These are phyloP conservation scores for Tubosaeta sp. DNA, from an alignment of 768 basidiomycete genomes.

Conservation along the genomic window DNA sequence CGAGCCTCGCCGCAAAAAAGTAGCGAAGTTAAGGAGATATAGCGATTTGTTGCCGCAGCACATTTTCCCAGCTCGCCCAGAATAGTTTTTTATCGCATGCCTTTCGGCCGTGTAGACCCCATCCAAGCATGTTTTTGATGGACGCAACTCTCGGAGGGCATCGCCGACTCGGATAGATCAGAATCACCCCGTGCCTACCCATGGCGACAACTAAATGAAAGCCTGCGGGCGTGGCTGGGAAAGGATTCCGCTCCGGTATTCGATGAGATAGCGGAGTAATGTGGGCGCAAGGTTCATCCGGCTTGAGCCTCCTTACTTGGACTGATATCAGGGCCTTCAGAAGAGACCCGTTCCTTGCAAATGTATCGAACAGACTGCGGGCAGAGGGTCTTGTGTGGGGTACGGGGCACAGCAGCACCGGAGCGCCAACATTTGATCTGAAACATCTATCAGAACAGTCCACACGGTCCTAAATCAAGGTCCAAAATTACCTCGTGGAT, in stretches of 20 bases:
- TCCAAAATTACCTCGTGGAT: constrained; percentile 35
- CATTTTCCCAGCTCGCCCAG: constrained; percentile 36
- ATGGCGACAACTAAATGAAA: constrained; percentile 18
- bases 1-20: constrained; percentile 30
- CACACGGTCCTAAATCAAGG: constrained; percentile 34
- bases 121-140: constrained; percentile 25
- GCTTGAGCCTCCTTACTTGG: constrained; percentile 66
- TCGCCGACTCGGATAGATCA: constrained; percentile 11
- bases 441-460: constrained; percentile 34
- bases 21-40: constrained; percentile 52
- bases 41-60: constrained; percentile 44
- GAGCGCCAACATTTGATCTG: constrained; percentile 65
- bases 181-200: constrained; percentile 8
- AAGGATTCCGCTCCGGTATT: constrained; percentile 31
- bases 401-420: constrained; percentile 36
- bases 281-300: constrained; percentile 63
- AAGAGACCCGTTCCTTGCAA: constrained; percentile 65
- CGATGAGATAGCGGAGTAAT: constrained; percentile 53
- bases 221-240: constrained; percentile 12
- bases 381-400: constrained; percentile 52
- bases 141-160: neutral
- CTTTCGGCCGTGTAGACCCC: constrained; percentile 18
- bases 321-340: constrained; percentile 49
- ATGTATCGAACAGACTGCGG: constrained; percentile 64
- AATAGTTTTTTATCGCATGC: constrained; percentile 37